These are phyloP conservation scores for Candida dubliniensis DNA, from an alignment of 1,139 yeast genomes.

Conservation along the genomic window DNA sequence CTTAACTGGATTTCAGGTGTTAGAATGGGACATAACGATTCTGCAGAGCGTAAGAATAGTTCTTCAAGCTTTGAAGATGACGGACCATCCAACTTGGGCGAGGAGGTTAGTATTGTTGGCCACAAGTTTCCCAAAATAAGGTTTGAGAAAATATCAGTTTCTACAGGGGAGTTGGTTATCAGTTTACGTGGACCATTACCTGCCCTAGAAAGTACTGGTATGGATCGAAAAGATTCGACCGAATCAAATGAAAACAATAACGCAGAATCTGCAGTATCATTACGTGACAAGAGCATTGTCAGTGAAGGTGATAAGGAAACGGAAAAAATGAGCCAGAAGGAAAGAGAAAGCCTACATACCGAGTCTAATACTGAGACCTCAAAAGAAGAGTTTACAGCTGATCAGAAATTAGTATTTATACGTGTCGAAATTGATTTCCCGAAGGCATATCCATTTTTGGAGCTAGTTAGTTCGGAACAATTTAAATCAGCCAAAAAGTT, in stretches of 20 bases:
- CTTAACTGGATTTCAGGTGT: constrained; percentile 95
- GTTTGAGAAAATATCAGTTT: constrained; percentile 84
- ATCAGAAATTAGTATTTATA: constrained; percentile 65
- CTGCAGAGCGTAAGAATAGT: constrained; percentile 16
- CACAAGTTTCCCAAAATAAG: constrained; percentile 84
- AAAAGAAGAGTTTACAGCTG: constrained; percentile 17
- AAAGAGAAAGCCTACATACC: constrained; percentile 6
- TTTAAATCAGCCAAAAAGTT: constrained; percentile 20
- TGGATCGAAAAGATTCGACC: constrained; percentile 2
- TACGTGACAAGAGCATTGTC: constrained; percentile 7
- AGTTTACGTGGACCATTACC: constrained; percentile 81
- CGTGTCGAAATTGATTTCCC: constrained; percentile 73
- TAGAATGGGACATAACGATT: constrained; percentile 65
- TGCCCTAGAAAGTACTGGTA: neutral
- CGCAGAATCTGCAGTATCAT: constrained; percentile 5
- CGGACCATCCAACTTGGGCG: constrained; percentile 75
- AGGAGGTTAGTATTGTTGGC: constrained; percentile 87
- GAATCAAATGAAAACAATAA: constrained; percentile 5
- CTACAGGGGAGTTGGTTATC: constrained; percentile 76
- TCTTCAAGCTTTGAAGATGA: constrained; percentile 29
- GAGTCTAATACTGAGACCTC: constrained; percentile 11
- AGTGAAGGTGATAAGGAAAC: constrained; percentile 10
- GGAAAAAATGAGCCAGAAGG: constrained; percentile 7
- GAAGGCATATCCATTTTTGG: constrained; percentile 60
- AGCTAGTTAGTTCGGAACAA: constrained; percentile 38